Evolutionary conservation across 2,329 filamentous ascomycete species (phyloP), one percentile per base, ranked within the genome.

Genomic region (Aspergillus sp.): DNA sequence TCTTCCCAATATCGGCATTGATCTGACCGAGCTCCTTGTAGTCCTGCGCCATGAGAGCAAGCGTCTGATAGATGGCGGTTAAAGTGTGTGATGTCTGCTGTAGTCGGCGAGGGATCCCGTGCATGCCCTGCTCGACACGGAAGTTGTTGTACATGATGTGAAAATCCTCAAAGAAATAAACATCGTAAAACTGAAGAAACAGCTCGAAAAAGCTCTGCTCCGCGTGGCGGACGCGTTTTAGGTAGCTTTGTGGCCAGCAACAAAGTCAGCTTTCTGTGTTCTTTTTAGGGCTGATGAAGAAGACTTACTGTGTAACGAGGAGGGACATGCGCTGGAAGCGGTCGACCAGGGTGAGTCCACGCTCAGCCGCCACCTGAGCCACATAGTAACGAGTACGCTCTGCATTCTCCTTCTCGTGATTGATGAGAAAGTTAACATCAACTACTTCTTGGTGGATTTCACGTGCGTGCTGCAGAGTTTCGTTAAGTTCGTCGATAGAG

Each of bases 141-240:
- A 64, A 63, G 3, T 55, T 51, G 52, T 64, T 64, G 41, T 62
- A 60, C 13, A 62, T 55, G 13, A 50, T 44, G 6, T 68, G 48
- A 42, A 69, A 71, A 15, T 61, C 49, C 4, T 49, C 61, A 53
- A 66, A 67, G 32, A 71, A 42, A 59, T 63, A 68, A n/a, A 58
- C 48, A 11, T 71, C 68, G 43, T 64, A 72, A 2, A 72, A 53
- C 7, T 66, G 59, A 30, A 64, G 52, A 43, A 66, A 66, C 41
- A 64, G 34, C 18, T 48, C 24, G 1, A 72, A 62, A 4, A 71
- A 59, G 5, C 32, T 51, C 5, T 61, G 53, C 48, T 71, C 70
- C 15, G 62, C 38, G 6, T 41, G 17, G 11, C 58, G 62, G 1
- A 66, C 61, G 26, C 63, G 66, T 13, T 58, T 58, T 30, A 70